Evolutionary conservation across 257 asterid genomes (phyloP).

Genomic region (Plantago elongata): DNA sequence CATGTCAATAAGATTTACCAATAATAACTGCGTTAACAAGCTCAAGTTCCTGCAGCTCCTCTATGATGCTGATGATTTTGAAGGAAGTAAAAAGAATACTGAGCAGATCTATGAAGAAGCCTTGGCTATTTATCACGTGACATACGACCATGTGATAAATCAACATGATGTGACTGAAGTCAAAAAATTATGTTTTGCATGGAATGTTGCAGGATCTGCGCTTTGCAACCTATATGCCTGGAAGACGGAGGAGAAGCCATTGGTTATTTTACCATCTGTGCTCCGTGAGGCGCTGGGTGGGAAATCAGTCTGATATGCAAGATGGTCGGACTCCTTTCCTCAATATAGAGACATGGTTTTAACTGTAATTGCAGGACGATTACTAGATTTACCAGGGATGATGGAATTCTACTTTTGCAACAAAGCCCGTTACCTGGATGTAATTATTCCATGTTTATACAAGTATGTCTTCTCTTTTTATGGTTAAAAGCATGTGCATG

Average conservation of each 20-base stretch:
- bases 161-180: slow-evolving; percentile 13
- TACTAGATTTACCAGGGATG: too few species aligned
- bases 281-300: slow-evolving; percentile 45
- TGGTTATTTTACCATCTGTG: slow-evolving; percentile 40
- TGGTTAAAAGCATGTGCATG: too few species aligned
- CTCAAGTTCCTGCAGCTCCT: slow-evolving; percentile 42
- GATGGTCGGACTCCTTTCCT: background rate
- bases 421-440: too few species aligned
- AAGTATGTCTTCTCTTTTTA: too few species aligned
- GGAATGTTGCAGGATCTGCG: slow-evolving; percentile 74
- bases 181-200: slow-evolving; percentile 54
- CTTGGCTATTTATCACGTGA: slow-evolving; percentile 47
- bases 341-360: background rate
- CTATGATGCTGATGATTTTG: slow-evolving; percentile 57
- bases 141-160: slow-evolving; percentile 38
- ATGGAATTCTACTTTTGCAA: too few species aligned
- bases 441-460: too few species aligned
- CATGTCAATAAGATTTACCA: background rate
- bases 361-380: background rate
- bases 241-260: slow-evolving; percentile 34
- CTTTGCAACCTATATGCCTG: slow-evolving; percentile 40
- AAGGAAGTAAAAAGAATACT: slow-evolving; percentile 34
- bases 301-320: background rate
- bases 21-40: slow-evolving; percentile 5
- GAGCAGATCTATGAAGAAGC: slow-evolving; percentile 46